phyloP scores from a whole-genome alignment of 768 basidiomycete species.

The Nidularia sp. region DNA sequence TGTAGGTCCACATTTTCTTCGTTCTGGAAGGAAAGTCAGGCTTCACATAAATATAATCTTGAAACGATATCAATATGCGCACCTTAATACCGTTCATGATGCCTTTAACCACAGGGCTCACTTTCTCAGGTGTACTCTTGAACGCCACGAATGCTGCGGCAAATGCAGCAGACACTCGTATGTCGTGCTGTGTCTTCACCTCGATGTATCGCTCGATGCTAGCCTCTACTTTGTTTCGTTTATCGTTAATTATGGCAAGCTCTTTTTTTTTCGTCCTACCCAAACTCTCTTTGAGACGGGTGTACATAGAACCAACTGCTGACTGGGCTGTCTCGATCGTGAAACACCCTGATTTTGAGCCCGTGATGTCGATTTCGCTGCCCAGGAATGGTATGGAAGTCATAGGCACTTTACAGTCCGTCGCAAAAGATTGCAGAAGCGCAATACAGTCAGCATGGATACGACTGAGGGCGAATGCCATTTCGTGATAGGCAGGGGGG shows the following conservation, averaged over 20 bases:
- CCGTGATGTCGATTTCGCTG: slow-evolving; percentile 71
- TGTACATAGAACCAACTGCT: slow-evolving; percentile 69
- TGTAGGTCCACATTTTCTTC: slow-evolving; percentile 91
- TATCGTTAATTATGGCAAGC: slow-evolving; percentile 69
- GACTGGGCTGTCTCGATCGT: slow-evolving; percentile 74
- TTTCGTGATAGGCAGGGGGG: slow-evolving; percentile 86
- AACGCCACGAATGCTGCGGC: slow-evolving; percentile 91
- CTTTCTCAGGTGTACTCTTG: slow-evolving; percentile 82
- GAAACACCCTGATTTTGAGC: slow-evolving; percentile 62
- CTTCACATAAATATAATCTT: slow-evolving; percentile 1
- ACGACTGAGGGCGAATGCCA: slow-evolving; percentile 74
- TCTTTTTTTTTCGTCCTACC: slow-evolving; percentile 79
- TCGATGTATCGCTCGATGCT: slow-evolving; percentile 79
- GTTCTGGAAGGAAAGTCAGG: slow-evolving; percentile 38
- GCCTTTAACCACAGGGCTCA: slow-evolving; percentile 94
- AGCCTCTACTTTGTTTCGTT: slow-evolving; percentile 59
- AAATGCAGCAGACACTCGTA: slow-evolving; percentile 83
- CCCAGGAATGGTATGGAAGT: slow-evolving; percentile 79
- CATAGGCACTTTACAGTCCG: slow-evolving; percentile 84
- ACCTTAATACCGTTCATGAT: slow-evolving; percentile 99
- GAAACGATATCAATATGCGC: slow-evolving; percentile 10
- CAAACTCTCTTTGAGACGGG: slow-evolving; percentile 68
- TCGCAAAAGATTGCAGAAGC: slow-evolving; percentile 76
- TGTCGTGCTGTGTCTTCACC: slow-evolving; percentile 81
- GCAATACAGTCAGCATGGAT: slow-evolving; percentile 77